Evolutionary conservation across 2,329 filamentous ascomycete genomes (phyloP).

Genomic region (Clonostachys chloroleuca): DNA sequence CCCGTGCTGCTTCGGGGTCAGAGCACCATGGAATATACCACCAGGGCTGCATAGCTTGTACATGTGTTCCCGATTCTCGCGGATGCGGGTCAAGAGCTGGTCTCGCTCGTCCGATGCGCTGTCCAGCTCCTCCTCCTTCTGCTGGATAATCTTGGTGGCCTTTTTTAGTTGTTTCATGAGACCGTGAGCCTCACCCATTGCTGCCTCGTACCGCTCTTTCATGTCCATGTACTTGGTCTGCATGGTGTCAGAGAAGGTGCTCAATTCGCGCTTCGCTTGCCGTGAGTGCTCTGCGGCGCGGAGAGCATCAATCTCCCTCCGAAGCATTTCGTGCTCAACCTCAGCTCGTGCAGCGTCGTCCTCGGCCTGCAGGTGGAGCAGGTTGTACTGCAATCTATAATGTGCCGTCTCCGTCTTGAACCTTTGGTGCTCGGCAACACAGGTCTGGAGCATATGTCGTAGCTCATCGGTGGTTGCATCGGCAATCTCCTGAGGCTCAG

Average conservation of each 20-base stretch:
- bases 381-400: slow-evolving; percentile 83
- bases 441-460: slow-evolving; percentile 48
- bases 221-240: slow-evolving; percentile 56
- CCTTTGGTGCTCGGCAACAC: slow-evolving; percentile 51
- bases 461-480: slow-evolving; percentile 52
- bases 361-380: slow-evolving; percentile 78
- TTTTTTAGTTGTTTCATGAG: slow-evolving; percentile 63
- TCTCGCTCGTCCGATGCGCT: slow-evolving; percentile 71
- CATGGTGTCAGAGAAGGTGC: slow-evolving; percentile 45
- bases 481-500: slow-evolving; percentile 43
- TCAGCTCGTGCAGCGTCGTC: slow-evolving; percentile 82
- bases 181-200: slow-evolving; percentile 61
- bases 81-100: slow-evolving; percentile 76
- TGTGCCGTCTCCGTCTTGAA: slow-evolving; percentile 82
- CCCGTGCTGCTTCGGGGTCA: slow-evolving; percentile 50
- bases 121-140: slow-evolving; percentile 70
- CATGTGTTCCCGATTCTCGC: slow-evolving; percentile 85
- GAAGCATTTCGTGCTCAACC: slow-evolving; percentile 89
- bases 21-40: slow-evolving; percentile 57
- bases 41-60: slow-evolving; percentile 74
- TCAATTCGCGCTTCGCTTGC: slow-evolving; percentile 51
- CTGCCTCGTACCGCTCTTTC: slow-evolving; percentile 60
- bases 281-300: slow-evolving; percentile 68
- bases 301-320: slow-evolving; percentile 80
- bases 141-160: slow-evolving; percentile 74